Percentiles rank a stretch among this genome's conserved stretches.
phyloP scores from a whole-genome alignment of 129 eudicot genomes.

The Kitagawia praeruptora region DNA sequence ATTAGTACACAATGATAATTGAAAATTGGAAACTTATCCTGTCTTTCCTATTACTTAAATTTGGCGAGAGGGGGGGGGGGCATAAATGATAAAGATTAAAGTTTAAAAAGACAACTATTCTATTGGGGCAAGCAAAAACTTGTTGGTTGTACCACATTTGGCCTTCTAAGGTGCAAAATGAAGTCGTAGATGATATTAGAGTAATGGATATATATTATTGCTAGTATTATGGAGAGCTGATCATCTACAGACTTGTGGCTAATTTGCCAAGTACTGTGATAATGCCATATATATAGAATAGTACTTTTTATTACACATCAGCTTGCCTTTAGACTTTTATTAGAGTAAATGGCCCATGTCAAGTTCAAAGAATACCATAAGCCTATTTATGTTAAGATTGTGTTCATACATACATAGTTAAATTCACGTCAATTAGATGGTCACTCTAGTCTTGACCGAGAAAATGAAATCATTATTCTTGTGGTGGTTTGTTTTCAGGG shows the following conservation, averaged over 20 bases:
- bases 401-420: background rate
- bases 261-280: too few species aligned
- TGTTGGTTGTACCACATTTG: background rate
- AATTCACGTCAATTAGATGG: background rate
- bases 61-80: background rate
- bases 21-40: background rate
- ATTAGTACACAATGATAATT: too few species aligned
- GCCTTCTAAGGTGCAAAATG: background rate
- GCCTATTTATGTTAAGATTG: background rate
- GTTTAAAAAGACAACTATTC: background rate
- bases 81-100: background rate
- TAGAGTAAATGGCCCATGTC: background rate
- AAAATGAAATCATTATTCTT: background rate
- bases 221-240: background rate
- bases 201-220: background rate
- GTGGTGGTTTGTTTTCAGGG: slow-evolving; percentile 38
- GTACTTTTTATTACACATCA: background rate
- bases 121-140: background rate
- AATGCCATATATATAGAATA: too few species aligned
- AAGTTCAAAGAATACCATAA: background rate
- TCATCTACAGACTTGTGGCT: background rate
- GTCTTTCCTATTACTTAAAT: background rate
- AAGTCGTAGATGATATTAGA: background rate
- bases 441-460: background rate
- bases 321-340: background rate